phyloP scores from a whole-genome alignment of 192 early-diverging fungal genomes.

The Powellomyces hirtus region DNA sequence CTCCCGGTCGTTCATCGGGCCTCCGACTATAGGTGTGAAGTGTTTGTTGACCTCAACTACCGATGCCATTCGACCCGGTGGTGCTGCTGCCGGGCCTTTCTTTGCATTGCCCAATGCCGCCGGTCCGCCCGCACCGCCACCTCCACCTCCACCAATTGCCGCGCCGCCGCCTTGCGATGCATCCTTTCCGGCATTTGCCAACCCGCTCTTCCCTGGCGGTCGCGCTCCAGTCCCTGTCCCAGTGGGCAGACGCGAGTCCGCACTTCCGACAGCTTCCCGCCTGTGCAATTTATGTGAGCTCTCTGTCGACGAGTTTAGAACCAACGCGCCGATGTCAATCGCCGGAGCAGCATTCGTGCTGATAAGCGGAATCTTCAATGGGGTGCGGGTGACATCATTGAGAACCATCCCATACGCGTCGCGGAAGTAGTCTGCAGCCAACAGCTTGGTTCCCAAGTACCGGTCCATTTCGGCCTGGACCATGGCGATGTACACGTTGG shows the following conservation, averaged over 20 bases:
- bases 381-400: constrained; percentile 14
- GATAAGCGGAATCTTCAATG: constrained; percentile 39
- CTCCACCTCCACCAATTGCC: too few relatives aligned
- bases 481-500: constrained; percentile 54
- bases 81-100: background rate
- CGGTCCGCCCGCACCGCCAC: background rate
- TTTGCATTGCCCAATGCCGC: background rate
- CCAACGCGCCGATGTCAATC: constrained; percentile 33
- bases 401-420: constrained; percentile 43
- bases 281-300: constrained; percentile 19
- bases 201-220: background rate
- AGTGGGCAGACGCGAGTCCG: constrained; percentile 8
- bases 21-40: background rate
- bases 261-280: constrained; percentile 7
- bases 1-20: constrained; percentile 15
- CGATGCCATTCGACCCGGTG: constrained; percentile 16
- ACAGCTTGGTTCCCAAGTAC: constrained; percentile 42
- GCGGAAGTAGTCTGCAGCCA: constrained; percentile 52
- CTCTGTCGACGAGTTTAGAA: constrained; percentile 6
- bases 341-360: constrained; percentile 16
- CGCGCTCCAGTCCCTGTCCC: constrained; percentile 1
- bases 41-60: constrained; percentile 20
- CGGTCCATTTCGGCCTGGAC: constrained; percentile 60
- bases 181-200: background rate
- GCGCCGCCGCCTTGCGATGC: background rate